phyloP scores from a whole-genome alignment of 2,329 filamentous ascomycete species.

The Claviceps arundinis region DNA sequence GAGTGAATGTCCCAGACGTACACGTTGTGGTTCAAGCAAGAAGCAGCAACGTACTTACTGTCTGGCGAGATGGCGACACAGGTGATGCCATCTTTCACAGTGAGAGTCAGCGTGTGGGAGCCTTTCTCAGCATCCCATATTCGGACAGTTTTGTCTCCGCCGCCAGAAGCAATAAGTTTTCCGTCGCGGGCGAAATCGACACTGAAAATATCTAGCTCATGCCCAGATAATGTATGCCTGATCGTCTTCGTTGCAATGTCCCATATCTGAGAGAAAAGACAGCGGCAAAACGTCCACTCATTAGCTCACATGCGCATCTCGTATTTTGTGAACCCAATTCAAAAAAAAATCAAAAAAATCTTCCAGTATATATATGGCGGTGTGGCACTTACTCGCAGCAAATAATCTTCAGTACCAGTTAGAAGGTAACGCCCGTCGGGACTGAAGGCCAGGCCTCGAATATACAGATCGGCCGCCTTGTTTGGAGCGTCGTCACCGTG shows the following conservation, averaged over 20 bases:
- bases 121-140: slow-evolving; percentile 91
- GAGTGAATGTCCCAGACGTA: slow-evolving; percentile 88
- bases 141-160: slow-evolving; percentile 84
- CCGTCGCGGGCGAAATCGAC: slow-evolving; percentile 90
- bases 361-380: too few species aligned
- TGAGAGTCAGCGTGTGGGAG: slow-evolving; percentile 69
- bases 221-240: slow-evolving; percentile 84
- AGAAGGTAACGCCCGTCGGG: slow-evolving; percentile 88
- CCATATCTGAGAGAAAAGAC: slow-evolving; percentile 55
- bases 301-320: slow-evolving; percentile 6
- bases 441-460: slow-evolving; percentile 95
- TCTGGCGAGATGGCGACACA: slow-evolving; percentile 96
- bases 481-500: slow-evolving; percentile 57
- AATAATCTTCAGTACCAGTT: slow-evolving; percentile 92
- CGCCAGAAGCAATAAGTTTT: slow-evolving; percentile 86
- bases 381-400: slow-evolving; percentile 64
- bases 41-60: slow-evolving; percentile 85
- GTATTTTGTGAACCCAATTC: too few species aligned
- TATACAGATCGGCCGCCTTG: slow-evolving; percentile 85
- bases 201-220: slow-evolving; percentile 97
- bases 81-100: slow-evolving; percentile 92
- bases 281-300: not conserved
- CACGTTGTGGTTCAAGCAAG: slow-evolving; percentile 93
- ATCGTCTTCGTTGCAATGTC: slow-evolving; percentile 77
- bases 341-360: too few species aligned